These are phyloP conservation scores for Huiozyma sinensis DNA, from an alignment of 805 yeast species.

Conservation along the genomic window DNA sequence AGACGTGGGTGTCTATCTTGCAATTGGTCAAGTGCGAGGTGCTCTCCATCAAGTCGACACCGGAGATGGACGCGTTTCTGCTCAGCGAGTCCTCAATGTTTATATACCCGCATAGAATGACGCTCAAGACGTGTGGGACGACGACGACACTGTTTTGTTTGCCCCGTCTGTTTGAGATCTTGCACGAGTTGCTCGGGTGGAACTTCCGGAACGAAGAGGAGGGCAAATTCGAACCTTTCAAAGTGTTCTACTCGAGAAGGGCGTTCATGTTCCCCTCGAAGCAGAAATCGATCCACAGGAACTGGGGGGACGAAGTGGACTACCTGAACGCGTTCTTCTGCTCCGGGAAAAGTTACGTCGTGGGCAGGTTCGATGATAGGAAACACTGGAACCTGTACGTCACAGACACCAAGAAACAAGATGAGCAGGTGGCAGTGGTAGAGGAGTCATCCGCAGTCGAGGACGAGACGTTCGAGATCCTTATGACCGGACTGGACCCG, in stretches of 20 bases:
- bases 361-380: slow-evolving; percentile 53
- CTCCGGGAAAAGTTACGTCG: slow-evolving; percentile 55
- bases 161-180: slow-evolving; percentile 47
- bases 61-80: slow-evolving; percentile 67
- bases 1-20: slow-evolving; percentile 60
- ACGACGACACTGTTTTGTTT: slow-evolving; percentile 81
- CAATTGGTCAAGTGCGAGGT: slow-evolving; percentile 84
- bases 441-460: slow-evolving; percentile 2
- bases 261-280: slow-evolving; percentile 85
- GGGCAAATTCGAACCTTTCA: slow-evolving; percentile 35
- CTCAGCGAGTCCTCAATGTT: slow-evolving; percentile 84
- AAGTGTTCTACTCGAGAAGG: slow-evolving; percentile 83
- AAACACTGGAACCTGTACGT: slow-evolving; percentile 89
- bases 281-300: slow-evolving; percentile 70
- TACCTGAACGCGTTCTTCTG: slow-evolving; percentile 57
- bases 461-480: slow-evolving; percentile 76
- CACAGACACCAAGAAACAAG: slow-evolving; percentile 34
- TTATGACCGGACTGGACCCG: slow-evolving; percentile 77
- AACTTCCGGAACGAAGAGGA: slow-evolving; percentile 16
- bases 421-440: slow-evolving; percentile 5
- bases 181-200: slow-evolving; percentile 35
- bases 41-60: slow-evolving; percentile 62
- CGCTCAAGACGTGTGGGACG: slow-evolving; percentile 92
- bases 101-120: slow-evolving; percentile 75
- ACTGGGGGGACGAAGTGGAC: slow-evolving; percentile 74